Evolutionary conservation across 352 stramenopile species (phyloP).

Genomic region (Pythium guiyangense): DNA sequence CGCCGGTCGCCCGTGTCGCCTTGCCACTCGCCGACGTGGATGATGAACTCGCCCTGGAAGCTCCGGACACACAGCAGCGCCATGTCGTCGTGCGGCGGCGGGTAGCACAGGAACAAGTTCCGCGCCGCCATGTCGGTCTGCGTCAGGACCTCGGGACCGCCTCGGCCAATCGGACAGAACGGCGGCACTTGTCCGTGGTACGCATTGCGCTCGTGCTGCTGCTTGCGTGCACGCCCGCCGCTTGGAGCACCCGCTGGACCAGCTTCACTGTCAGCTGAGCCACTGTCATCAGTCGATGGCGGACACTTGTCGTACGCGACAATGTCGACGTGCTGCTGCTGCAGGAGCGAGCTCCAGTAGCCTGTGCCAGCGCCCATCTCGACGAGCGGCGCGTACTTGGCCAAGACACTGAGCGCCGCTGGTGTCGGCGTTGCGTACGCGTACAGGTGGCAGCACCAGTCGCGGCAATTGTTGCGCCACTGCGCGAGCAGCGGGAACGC

Average conservation of each 20-base stretch:
- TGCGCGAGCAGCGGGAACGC: constrained; percentile 59
- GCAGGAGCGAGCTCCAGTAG: constrained; percentile 84
- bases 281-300: constrained; percentile 26
- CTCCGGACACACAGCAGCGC: constrained; percentile 44
- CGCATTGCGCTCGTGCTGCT: constrained; percentile 27
- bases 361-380: constrained; percentile 89
- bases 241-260: constrained; percentile 5
- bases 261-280: not conserved
- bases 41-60: constrained; percentile 59
- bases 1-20: constrained; percentile 62
- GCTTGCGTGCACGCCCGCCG: constrained; percentile 11
- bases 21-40: constrained; percentile 80
- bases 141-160: constrained; percentile 50
- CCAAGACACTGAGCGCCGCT: constrained; percentile 43
- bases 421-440: constrained; percentile 62
- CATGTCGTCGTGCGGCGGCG: constrained; percentile 60
- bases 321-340: constrained; percentile 64
- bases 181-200: constrained; percentile 64
- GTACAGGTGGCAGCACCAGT: constrained; percentile 75
- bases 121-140: constrained; percentile 29
- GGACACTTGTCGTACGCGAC: constrained; percentile 60
- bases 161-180: constrained; percentile 54
- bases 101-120: constrained; percentile 70
- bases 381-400: constrained; percentile 61
- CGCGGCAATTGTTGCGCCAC: constrained; percentile 76